Evolutionary conservation across 2,329 filamentous ascomycete genomes (phyloP).

Genomic region (Xylogone sp.): DNA sequence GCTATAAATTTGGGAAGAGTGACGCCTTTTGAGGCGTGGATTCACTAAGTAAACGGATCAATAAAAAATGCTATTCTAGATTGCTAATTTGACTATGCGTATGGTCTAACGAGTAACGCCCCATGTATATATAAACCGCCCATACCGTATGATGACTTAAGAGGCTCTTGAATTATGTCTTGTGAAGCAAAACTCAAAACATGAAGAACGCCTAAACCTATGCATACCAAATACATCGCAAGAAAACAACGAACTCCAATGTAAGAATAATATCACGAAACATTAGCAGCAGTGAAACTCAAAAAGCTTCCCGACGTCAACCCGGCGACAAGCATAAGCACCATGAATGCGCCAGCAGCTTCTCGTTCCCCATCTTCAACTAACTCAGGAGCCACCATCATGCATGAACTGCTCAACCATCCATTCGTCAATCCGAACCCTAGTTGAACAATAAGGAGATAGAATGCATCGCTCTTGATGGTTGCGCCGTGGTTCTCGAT

Average conservation of each 20-base stretch:
- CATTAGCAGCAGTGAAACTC: constrained; percentile 69
- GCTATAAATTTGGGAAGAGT: no score
- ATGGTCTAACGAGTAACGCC: no score
- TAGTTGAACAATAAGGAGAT: constrained; percentile 77
- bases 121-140: no score
- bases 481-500: constrained; percentile 70
- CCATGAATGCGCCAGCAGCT: constrained; percentile 92
- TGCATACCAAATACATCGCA: neutral
- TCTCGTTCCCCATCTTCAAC: constrained; percentile 81
- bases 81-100: no score
- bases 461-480: constrained; percentile 81
- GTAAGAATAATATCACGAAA: no score
- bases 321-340: constrained; percentile 79
- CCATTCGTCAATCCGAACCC: constrained; percentile 83
- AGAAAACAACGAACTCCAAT: no score
- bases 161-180: no score
- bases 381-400: constrained; percentile 85
- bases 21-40: no score
- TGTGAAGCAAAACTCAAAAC: no score
- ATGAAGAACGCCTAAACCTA: neutral
- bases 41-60: no score
- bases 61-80: neutral
- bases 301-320: constrained; percentile 81
- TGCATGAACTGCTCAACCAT: constrained; percentile 79
- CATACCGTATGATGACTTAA: no score